phyloP scores from a whole-genome alignment of 2,329 filamentous ascomycete genomes.

The Xylariomycetidae sp. region DNA sequence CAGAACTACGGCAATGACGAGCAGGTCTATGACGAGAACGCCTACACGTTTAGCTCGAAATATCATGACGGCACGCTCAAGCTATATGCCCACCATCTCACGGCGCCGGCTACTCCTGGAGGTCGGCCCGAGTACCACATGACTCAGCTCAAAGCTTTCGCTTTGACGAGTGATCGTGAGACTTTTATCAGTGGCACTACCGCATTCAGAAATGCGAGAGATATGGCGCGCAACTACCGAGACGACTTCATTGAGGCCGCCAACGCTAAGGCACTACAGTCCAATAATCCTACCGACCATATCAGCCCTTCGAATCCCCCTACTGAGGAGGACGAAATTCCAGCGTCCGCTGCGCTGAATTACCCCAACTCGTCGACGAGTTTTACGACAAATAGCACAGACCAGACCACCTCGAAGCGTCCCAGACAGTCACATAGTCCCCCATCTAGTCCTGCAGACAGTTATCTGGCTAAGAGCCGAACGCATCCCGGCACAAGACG shows the following conservation, averaged over 20 bases:
- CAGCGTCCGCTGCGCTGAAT: too few relatives aligned
- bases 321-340: too few relatives aligned
- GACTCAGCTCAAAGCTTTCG: conserved; percentile 2
- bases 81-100: conserved; percentile 1
- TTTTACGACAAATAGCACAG: too few relatives aligned
- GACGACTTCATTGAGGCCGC: conserved; percentile 5
- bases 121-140: conserved; percentile 1
- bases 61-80: conserved; percentile 4
- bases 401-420: too few relatives aligned
- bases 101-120: background rate
- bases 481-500: too few relatives aligned
- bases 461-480: too few relatives aligned
- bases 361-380: too few relatives aligned
- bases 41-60: conserved; percentile 6
- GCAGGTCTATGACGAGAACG: conserved; percentile 1
- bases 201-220: conserved; percentile 8
- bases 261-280: too few relatives aligned
- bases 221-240: conserved; percentile 6
- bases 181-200: conserved; percentile 1
- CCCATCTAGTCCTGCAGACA: too few relatives aligned
- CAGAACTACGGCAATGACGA: conserved; percentile 23
- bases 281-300: too few relatives aligned
- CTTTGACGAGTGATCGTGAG: background rate
- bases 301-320: too few relatives aligned
- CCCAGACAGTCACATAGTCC: too few relatives aligned